phyloP scores from a whole-genome alignment of 106 monocot species.

The Dactylorhiza incarnata region DNA sequence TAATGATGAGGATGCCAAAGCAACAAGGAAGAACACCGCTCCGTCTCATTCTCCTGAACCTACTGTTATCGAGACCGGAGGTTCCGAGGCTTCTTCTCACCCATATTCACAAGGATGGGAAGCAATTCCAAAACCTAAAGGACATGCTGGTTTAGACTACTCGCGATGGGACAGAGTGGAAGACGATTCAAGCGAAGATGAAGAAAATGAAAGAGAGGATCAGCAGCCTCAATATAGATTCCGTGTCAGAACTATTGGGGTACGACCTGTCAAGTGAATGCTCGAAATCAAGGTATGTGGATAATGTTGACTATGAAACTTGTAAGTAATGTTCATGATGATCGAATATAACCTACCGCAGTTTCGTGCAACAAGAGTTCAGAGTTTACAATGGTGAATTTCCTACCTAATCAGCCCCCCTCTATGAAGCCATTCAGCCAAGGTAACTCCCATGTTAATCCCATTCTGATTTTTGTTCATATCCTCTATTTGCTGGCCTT shows the following conservation, averaged over 20 bases:
- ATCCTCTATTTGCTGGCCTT: not conserved
- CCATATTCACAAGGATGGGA: slow-evolving; percentile 43
- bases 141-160: slow-evolving; percentile 83
- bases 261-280: slow-evolving; percentile 63
- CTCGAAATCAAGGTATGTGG: not conserved
- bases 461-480: not conserved
- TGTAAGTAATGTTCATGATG: too few relatives aligned
- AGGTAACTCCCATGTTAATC: not conserved
- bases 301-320: too few relatives aligned
- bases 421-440: not conserved
- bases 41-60: slow-evolving; percentile 3
- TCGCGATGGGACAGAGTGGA: slow-evolving; percentile 88
- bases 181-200: slow-evolving; percentile 82
- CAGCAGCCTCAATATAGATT: slow-evolving; percentile 69
- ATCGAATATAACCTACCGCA: not conserved
- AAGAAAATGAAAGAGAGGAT: slow-evolving; percentile 67
- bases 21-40: slow-evolving; percentile 1
- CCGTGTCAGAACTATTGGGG: slow-evolving; percentile 69
- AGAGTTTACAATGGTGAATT: not conserved
- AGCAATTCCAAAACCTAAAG: slow-evolving; percentile 81
- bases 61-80: slow-evolving; percentile 6
- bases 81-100: slow-evolving; percentile 10
- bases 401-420: not conserved
- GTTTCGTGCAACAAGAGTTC: not conserved
- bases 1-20: slow-evolving; percentile 37